These are phyloP conservation scores for Colletotrichum eremochloae DNA, from an alignment of 2,329 filamentous ascomycete species.

Conservation along the genomic window DNA sequence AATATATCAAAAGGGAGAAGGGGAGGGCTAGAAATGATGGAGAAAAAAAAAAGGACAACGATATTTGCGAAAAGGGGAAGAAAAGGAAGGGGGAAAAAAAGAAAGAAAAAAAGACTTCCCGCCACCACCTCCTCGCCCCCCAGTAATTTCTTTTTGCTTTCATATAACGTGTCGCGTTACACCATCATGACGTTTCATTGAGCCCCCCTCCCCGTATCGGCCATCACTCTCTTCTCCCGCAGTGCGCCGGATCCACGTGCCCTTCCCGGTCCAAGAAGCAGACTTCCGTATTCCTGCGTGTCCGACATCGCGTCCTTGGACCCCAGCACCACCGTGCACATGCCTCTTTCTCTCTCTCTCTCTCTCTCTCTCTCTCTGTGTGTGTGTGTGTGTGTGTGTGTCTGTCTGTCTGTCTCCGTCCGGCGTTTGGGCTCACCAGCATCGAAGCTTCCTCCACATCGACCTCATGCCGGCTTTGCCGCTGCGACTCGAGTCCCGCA, in stretches of 20 bases:
- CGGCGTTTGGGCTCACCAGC: slow-evolving; percentile 57
- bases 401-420: background rate
- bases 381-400: too few relatives aligned
- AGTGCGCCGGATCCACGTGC: background rate
- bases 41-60: background rate
- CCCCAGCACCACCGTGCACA: too few relatives aligned
- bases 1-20: background rate
- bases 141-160: background rate
- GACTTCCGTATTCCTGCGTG: background rate
- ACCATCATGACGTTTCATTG: slow-evolving; percentile 32
- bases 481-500: slow-evolving; percentile 60
- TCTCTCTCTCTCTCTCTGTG: too few relatives aligned
- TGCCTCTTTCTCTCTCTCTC: too few relatives aligned
- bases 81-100: background rate
- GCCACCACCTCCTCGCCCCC: slow-evolving; percentile 23
- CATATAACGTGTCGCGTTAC: slow-evolving; percentile 22
- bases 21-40: too few relatives aligned
- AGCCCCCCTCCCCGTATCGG: background rate
- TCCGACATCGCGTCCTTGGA: background rate
- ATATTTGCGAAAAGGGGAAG: too few relatives aligned
- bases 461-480: slow-evolving; percentile 58
- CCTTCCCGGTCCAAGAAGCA: background rate
- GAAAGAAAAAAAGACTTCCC: too few relatives aligned
- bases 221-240: background rate
- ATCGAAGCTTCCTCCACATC: slow-evolving; percentile 70